A percentile compares a stretch with the other conserved stretches of the same genome.
phyloP scores from a whole-genome alignment of 345 rosid species.

The Gossypium ekmanianum region DNA sequence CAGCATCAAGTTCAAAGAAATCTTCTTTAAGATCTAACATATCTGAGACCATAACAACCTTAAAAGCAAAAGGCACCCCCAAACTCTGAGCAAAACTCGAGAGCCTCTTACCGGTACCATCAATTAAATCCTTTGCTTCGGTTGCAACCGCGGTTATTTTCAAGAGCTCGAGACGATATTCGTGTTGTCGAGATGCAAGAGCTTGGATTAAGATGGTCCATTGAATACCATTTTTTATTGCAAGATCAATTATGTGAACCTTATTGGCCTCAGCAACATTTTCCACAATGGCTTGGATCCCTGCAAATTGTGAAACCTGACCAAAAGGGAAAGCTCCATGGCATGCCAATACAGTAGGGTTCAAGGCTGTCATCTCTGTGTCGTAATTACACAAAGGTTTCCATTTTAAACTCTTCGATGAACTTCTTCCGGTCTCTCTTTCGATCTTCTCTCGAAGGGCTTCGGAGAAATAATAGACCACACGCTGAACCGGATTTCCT shows the following conservation, averaged over 20 bases:
- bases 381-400: constrained; percentile 14
- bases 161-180: constrained; percentile 34
- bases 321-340: constrained; percentile 32
- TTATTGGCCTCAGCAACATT: constrained; percentile 34
- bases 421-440: constrained; percentile 29
- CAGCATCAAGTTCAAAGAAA: constrained; percentile 23
- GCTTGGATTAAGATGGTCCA: constrained; percentile 53
- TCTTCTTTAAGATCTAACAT: constrained; percentile 43
- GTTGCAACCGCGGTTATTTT: constrained; percentile 44
- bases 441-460: constrained; percentile 48
- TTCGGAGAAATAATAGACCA: constrained; percentile 37
- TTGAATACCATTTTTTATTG: constrained; percentile 34
- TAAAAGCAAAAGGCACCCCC: constrained; percentile 38
- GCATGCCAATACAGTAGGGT: constrained; percentile 21
- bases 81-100: constrained; percentile 33
- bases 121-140: constrained; percentile 15
- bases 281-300: constrained; percentile 44
- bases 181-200: constrained; percentile 25
- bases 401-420: constrained; percentile 2
- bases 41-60: constrained; percentile 31
- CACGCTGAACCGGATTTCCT: constrained; percentile 44
- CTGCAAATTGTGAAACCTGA: constrained; percentile 35
- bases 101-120: constrained; percentile 39
- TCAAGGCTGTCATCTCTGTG: constrained; percentile 12
- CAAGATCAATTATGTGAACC: constrained; percentile 42